phyloP scores from a whole-genome alignment of 257 asterid genomes.

The Penstemon barbatus region DNA sequence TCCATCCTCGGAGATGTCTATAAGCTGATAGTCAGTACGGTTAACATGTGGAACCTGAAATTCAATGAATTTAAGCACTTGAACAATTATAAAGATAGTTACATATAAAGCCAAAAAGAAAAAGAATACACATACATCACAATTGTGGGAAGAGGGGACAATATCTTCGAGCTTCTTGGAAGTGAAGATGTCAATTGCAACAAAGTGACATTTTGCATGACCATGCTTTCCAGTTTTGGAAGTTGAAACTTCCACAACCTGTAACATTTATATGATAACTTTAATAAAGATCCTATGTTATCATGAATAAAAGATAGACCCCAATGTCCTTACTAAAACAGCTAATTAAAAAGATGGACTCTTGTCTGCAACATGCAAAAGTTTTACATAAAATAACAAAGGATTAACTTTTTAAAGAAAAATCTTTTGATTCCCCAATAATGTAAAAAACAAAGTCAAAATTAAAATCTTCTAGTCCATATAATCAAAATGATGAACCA shows the following conservation, averaged over 20 bases:
- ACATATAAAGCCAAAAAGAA: not conserved
- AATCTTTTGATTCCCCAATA: too few relatives aligned
- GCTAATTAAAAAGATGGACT: too few relatives aligned
- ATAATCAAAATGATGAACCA: too few relatives aligned
- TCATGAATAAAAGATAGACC: not conserved
- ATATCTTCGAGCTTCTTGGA: slow-evolving; percentile 92
- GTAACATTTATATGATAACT: not conserved
- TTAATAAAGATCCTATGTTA: not conserved
- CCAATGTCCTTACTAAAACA: too few relatives aligned
- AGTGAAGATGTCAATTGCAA: slow-evolving; percentile 82
- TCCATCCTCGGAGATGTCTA: slow-evolving; percentile 95
- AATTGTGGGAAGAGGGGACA: slow-evolving; percentile 94
- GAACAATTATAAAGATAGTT: not conserved
- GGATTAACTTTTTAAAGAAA: too few relatives aligned
- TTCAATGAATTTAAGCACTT: not conserved
- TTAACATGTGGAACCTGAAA: slow-evolving; percentile 87
- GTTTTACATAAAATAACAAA: too few relatives aligned
- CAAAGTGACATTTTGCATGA: slow-evolving; percentile 92
- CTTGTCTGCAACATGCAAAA: too few relatives aligned
- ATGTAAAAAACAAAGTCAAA: too few relatives aligned
- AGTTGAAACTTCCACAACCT: slow-evolving; percentile 95
- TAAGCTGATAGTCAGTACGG: slow-evolving; percentile 91
- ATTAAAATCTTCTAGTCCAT: too few relatives aligned
- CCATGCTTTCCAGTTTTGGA: slow-evolving; percentile 98
- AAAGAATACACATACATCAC: slow-evolving; percentile 52